Evolutionary conservation across 805 yeast species (phyloP).

Genomic region (Myxozyma kluyveri): DNA sequence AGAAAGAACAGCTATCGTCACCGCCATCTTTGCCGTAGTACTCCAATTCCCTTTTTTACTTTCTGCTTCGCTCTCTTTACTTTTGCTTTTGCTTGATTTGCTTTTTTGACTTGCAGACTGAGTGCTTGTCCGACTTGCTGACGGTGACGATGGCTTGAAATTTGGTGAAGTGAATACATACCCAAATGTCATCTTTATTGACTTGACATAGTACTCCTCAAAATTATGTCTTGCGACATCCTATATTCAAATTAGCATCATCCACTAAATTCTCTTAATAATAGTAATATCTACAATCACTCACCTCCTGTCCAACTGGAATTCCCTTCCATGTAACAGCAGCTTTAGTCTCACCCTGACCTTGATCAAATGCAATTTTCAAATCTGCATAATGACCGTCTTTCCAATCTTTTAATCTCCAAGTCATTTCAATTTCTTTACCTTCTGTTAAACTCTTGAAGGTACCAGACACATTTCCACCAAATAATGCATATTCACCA

Average conservation of each 20-base stretch:
- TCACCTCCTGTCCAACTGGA: conserved; percentile 84
- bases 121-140: too few relatives aligned
- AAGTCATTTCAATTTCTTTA: conserved; percentile 62
- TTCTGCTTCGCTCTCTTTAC: background rate
- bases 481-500: conserved; percentile 67
- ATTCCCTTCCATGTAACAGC: conserved; percentile 79
- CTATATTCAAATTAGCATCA: conserved; percentile 35
- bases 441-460: conserved; percentile 58
- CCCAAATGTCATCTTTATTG: conserved; percentile 90
- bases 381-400: conserved; percentile 74
- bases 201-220: conserved; percentile 81
- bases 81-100: too few relatives aligned
- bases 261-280: too few relatives aligned
- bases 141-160: background rate
- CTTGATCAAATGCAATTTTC: conserved; percentile 65
- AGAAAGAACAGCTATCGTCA: background rate
- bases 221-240: conserved; percentile 76
- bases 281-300: background rate
- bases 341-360: conserved; percentile 78
- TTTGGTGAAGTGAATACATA: conserved; percentile 12
- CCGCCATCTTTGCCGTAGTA: too few relatives aligned
- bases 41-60: background rate
- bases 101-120: too few relatives aligned
- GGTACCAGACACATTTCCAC: conserved; percentile 80
- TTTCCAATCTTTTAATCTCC: conserved; percentile 92